These are phyloP conservation scores for Akanthomyces muscarius DNA, from an alignment of 2,329 filamentous ascomycete species.

Conservation along the genomic window DNA sequence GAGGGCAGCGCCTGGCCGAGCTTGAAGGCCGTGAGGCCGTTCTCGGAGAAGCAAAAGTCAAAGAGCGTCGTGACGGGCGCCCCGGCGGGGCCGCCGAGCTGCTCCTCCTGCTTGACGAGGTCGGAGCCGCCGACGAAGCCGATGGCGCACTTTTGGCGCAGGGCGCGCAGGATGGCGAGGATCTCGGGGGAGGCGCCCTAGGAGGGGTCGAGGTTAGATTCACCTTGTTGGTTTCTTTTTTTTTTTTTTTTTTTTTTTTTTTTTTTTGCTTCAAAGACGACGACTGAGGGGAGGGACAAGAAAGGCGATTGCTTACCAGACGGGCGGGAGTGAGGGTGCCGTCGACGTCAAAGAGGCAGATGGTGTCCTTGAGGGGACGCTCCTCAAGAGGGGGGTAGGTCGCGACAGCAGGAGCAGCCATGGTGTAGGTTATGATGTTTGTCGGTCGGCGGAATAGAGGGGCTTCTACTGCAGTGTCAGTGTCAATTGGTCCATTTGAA, in stretches of 20 bases:
- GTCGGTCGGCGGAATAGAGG: not conserved
- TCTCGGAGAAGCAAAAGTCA: constrained; percentile 97
- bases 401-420: constrained; percentile 37
- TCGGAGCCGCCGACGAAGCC: constrained; percentile 92
- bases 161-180: constrained; percentile 70
- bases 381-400: constrained; percentile 71
- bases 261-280: too few relatives aligned
- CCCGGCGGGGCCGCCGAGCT: constrained; percentile 65
- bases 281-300: not conserved
- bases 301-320: constrained; percentile 49
- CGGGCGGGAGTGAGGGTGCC: constrained; percentile 83
- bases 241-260: too few relatives aligned
- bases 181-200: constrained; percentile 74
- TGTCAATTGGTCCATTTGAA: not conserved
- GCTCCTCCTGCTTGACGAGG: constrained; percentile 91
- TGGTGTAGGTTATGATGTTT: constrained; percentile 23
- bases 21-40: constrained; percentile 88
- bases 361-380: constrained; percentile 86
- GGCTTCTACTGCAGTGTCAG: not conserved
- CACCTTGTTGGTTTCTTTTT: not conserved
- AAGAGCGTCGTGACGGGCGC: constrained; percentile 77
- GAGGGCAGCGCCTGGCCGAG: constrained; percentile 70
- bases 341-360: constrained; percentile 95
- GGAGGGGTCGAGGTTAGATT: constrained; percentile 12
- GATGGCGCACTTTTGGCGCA: constrained; percentile 84